phyloP scores from a whole-genome alignment of 768 basidiomycete genomes.

The Strobilomyces dryophilus region DNA sequence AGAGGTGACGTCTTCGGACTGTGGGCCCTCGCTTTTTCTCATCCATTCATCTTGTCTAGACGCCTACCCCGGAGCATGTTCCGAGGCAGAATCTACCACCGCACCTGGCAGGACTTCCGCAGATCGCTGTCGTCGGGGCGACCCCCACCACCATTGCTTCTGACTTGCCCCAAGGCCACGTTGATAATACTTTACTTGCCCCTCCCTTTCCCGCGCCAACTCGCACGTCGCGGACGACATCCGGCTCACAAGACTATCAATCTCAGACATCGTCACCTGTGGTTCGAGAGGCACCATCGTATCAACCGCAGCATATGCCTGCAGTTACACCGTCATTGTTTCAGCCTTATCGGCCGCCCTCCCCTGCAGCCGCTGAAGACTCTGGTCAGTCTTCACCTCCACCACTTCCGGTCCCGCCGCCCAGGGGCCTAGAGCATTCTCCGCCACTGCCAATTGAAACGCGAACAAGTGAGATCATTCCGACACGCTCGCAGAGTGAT shows the following conservation, averaged over 20 bases:
- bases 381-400: conserved; percentile 25
- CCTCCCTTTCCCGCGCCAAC: conserved; percentile 28
- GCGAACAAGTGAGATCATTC: conserved; percentile 26
- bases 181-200: conserved; percentile 23
- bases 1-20: conserved; percentile 19
- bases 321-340: conserved; percentile 19
- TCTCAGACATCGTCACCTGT: conserved; percentile 10
- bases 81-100: conserved; percentile 8
- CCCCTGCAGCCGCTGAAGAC: conserved; percentile 13
- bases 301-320: conserved; percentile 16
- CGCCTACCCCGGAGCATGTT: conserved; percentile 19
- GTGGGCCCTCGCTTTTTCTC: not conserved
- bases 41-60: conserved; percentile 13
- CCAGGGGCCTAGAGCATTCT: conserved; percentile 21
- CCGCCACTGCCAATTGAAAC: conserved; percentile 18
- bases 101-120: conserved; percentile 19
- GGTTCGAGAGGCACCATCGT: conserved; percentile 7
- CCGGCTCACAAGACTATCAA: conserved; percentile 21
- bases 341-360: conserved; percentile 21
- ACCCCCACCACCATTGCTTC: conserved; percentile 19
- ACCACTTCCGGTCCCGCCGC: conserved; percentile 28
- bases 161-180: conserved; percentile 22
- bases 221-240: conserved; percentile 21
- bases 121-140: conserved; percentile 30
- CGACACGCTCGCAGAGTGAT: conserved; percentile 14